phyloP scores from a whole-genome alignment of 768 basidiomycete genomes.

The Termitomyces sp. region DNA sequence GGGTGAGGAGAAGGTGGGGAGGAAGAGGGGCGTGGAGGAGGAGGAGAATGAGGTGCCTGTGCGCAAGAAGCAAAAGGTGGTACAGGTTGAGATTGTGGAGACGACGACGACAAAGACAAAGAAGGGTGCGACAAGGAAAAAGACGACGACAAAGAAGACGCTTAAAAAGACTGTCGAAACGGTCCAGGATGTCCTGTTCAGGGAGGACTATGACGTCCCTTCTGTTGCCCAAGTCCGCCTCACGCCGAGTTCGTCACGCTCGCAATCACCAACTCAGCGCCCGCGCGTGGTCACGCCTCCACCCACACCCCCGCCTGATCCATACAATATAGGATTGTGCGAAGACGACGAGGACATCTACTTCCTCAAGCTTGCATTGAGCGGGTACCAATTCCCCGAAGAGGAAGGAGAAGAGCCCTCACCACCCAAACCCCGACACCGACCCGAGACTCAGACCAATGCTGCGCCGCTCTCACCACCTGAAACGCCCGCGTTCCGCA shows the following conservation, averaged over 20 bases:
- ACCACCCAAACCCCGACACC: neutral
- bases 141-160: constrained; percentile 35
- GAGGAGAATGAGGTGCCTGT: constrained; percentile 43
- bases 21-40: constrained; percentile 42
- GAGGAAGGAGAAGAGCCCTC: constrained; percentile 19
- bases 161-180: constrained; percentile 26
- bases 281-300: constrained; percentile 31
- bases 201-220: constrained; percentile 49
- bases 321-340: constrained; percentile 54
- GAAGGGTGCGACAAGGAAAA: constrained; percentile 33
- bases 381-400: constrained; percentile 28
- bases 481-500: constrained; percentile 55
- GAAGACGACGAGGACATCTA: constrained; percentile 90
- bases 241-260: constrained; percentile 39
- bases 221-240: constrained; percentile 48
- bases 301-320: constrained; percentile 51
- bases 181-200: constrained; percentile 48
- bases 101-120: constrained; percentile 28
- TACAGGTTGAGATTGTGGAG: constrained; percentile 21
- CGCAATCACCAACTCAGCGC: constrained; percentile 42
- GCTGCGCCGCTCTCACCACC: constrained; percentile 26
- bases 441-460: too few relatives aligned
- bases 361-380: constrained; percentile 62
- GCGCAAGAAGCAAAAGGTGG: constrained; percentile 41
- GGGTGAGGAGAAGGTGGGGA: constrained; percentile 48